These are phyloP conservation scores for Syzygium malaccense DNA, from an alignment of 441 rosid genomes.

Conservation along the genomic window DNA sequence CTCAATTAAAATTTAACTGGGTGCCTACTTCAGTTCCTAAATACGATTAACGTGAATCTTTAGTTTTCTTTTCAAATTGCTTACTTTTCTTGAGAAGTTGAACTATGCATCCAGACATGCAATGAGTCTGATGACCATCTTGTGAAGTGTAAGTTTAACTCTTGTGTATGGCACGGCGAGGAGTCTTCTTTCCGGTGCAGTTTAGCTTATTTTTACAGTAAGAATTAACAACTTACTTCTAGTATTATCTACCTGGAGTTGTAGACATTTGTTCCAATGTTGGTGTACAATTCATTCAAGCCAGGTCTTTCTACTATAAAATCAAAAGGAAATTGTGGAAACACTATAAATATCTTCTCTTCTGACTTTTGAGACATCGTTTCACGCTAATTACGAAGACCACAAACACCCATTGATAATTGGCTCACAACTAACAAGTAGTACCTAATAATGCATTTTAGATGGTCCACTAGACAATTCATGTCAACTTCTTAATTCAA, in stretches of 20 bases:
- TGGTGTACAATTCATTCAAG: neutral
- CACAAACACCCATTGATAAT: neutral
- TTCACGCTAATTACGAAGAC: neutral
- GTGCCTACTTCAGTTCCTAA: neutral
- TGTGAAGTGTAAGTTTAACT: neutral
- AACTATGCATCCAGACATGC: neutral
- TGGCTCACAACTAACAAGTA: neutral
- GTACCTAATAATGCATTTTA: neutral
- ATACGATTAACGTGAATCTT: neutral
- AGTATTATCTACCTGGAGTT: neutral
- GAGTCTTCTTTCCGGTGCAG: neutral
- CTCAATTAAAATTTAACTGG: neutral
- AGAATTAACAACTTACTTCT: neutral
- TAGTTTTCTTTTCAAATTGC: neutral
- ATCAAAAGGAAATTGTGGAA: neutral
- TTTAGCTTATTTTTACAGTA: neutral
- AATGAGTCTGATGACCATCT: neutral
- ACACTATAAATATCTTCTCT: neutral
- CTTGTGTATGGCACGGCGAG: neutral
- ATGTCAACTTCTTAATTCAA: neutral
- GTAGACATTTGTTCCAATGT: neutral
- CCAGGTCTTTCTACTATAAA: neutral
- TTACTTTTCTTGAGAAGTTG: neutral
- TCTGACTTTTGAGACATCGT: neutral
- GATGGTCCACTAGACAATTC: neutral